Evolutionary conservation across 129 eudicot species (phyloP).

Genomic region (Centella asiatica): DNA sequence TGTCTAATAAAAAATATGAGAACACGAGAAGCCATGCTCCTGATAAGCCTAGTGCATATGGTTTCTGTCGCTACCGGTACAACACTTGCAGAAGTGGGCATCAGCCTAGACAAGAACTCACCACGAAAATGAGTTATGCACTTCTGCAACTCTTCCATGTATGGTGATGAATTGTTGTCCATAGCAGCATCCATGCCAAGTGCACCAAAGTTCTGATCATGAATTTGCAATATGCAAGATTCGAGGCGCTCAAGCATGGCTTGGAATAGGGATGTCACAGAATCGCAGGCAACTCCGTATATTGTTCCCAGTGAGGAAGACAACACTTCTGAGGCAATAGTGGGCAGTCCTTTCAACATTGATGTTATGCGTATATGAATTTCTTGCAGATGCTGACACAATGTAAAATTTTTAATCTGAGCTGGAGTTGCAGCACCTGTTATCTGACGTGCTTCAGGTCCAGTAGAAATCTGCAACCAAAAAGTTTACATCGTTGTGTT

Average conservation of each 20-base stretch:
- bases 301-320: conserved; percentile 68
- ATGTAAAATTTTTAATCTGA: conserved; percentile 72
- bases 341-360: conserved; percentile 49
- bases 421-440: conserved; percentile 78
- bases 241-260: conserved; percentile 87
- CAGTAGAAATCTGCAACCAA: conserved; percentile 67
- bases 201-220: conserved; percentile 66
- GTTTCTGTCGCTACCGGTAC: conserved; percentile 47
- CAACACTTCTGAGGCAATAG: conserved; percentile 66
- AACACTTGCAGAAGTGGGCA: conserved; percentile 60
- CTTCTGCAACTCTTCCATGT: conserved; percentile 90
- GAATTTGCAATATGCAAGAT: conserved; percentile 74
- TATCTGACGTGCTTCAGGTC: conserved; percentile 91
- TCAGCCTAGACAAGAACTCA: conserved; percentile 59
- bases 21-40: conserved; percentile 90
- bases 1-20: conserved; percentile 72
- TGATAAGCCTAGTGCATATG: conserved; percentile 65
- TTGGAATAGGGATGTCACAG: conserved; percentile 75
- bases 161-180: conserved; percentile 77
- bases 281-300: conserved; percentile 79
- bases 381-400: conserved; percentile 89
- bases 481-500: too few species aligned
- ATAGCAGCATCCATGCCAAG: conserved; percentile 61
- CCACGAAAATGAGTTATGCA: conserved; percentile 63
- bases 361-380: conserved; percentile 59